These are phyloP conservation scores for Scheffersomyces segobiensis DNA, from an alignment of 1,139 yeast species.

Conservation along the genomic window DNA sequence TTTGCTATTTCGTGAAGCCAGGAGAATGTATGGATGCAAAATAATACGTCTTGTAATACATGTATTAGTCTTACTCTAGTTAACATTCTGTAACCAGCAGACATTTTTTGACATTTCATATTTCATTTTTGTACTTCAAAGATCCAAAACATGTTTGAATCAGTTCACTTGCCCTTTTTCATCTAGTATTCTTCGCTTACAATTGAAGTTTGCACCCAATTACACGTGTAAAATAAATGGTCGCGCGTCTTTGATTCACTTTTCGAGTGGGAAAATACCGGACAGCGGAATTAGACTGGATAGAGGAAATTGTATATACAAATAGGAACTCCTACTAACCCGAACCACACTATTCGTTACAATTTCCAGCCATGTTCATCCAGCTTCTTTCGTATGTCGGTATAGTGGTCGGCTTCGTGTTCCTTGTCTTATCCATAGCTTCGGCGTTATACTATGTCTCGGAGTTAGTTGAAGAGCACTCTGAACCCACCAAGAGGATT, in stretches of 20 bases:
- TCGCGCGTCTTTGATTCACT: not conserved
- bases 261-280: not conserved
- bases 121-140: no score
- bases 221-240: not conserved
- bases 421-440: conserved; percentile 62
- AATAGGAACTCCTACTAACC: not conserved
- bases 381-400: conserved; percentile 64
- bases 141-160: no score
- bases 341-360: not conserved
- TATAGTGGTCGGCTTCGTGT: conserved; percentile 68
- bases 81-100: no score
- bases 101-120: no score
- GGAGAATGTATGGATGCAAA: no score
- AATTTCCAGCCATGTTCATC: conserved; percentile 31
- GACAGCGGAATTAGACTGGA: conserved; percentile 6
- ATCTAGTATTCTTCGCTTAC: no score
- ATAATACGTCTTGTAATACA: no score
- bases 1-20: no score
- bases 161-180: not conserved
- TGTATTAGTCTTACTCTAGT: no score
- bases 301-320: not conserved
- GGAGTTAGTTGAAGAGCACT: conserved; percentile 90
- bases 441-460: conserved; percentile 90
- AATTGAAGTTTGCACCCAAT: not conserved
- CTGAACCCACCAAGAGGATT: conserved; percentile 77